Base-by-base conservation (phyloP, 495 filamentous ascomycete species). In the Xylaria scruposa region DNA sequence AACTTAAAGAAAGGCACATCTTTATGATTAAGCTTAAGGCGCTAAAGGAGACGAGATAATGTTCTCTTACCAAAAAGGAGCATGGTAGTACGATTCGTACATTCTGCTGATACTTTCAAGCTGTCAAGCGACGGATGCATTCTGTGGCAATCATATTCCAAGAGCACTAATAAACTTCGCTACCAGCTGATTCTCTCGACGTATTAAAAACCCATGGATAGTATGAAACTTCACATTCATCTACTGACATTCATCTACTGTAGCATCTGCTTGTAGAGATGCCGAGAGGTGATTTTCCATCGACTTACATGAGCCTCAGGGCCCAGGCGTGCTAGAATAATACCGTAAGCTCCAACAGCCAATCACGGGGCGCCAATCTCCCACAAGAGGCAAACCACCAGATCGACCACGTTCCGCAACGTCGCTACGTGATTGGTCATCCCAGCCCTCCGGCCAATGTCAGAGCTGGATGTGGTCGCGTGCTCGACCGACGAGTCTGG, bases 401-500 rank as follows among this genome's bases (percentile, higher is more conserved):
- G 67, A 58, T 68, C 67, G 51, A 47, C 53, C 67, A 68, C 67
- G 67, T 68, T 68, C 67, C 67, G 38, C 53, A 60, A 68, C 49
- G 53, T 0, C 38, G 24, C 21, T 3, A 38, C 26, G 24, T 78
- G 76, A 78, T 78, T 78, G 76, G 76, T 21, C 38, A 6, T 31
- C 5, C 17, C 8, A 46, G 21, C 12, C 66, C 72, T 66, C 74
- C 73, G 72, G 46, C 77, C 77, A 78, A 78, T 78, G 77, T 71
- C 69, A 77, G 73, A 73, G 75, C 73, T 75, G 61, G 62, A 79
- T 73, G 68, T 79, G 77, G 77, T 79, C 77, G 77, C 77, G 76
- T 79, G 77, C 77, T 78, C 77, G 54, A 74, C 69, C 70, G 73
- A 77, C 75, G 72, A 66, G 60, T 74, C 74, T 72, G 70, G 72